These are phyloP conservation scores for Phytophthora citrophthora DNA, from an alignment of 352 stramenopile genomes.

Conservation along the genomic window DNA sequence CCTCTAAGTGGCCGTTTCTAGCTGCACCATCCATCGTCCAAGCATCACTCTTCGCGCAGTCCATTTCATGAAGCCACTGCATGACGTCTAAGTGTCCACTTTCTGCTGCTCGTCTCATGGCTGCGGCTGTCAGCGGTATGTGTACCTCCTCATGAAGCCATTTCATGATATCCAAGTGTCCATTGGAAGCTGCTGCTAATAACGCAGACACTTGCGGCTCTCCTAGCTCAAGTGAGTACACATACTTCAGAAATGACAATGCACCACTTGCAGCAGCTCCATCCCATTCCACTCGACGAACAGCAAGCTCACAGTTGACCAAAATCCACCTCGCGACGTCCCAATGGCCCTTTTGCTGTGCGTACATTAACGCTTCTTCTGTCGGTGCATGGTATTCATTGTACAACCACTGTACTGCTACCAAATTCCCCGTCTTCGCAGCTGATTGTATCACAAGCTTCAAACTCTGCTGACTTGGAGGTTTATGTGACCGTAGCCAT, in stretches of 20 bases:
- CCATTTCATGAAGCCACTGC: conserved; percentile 29
- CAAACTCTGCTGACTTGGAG: conserved; percentile 26
- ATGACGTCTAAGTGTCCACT: conserved; percentile 22
- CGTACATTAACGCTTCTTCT: conserved; percentile 17
- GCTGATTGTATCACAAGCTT: conserved; percentile 28
- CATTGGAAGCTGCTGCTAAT: conserved; percentile 27
- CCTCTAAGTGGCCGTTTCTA: conserved; percentile 19
- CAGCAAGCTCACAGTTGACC: conserved; percentile 19
- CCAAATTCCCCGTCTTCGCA: conserved; percentile 20
- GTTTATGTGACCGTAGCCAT: conserved; percentile 48
- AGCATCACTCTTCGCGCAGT: conserved; percentile 8
- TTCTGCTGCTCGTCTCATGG: conserved; percentile 29
- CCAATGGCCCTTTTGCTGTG: conserved; percentile 22
- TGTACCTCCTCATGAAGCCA: conserved; percentile 22
- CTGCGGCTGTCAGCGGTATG: conserved; percentile 15
- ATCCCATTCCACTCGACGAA: conserved; percentile 19
- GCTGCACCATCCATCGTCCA: conserved; percentile 24
- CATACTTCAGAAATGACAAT: conserved; percentile 33
- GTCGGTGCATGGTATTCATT: conserved; percentile 12
- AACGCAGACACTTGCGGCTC: conserved; percentile 4
- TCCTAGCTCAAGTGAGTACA: conserved; percentile 11
- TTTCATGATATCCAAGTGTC: conserved; percentile 26
- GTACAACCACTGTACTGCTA: conserved; percentile 23
- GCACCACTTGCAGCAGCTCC: conserved; percentile 15
- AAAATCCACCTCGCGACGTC: conserved; percentile 28